phyloP scores from a whole-genome alignment of 306 rosid genomes.

The Begonia masoniana region DNA sequence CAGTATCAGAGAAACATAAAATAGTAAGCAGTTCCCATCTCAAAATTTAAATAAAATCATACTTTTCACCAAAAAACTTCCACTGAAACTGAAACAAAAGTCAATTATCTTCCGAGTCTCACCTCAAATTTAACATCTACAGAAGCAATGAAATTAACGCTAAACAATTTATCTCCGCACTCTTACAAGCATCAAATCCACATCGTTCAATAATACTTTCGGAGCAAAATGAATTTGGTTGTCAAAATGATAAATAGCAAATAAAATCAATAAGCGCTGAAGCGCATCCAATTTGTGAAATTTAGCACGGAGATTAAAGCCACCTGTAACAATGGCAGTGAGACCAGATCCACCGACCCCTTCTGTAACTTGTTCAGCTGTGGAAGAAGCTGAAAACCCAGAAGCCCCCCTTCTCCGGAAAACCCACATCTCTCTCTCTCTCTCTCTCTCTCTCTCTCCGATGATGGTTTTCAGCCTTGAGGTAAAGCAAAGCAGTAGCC shows the following conservation, averaged over 20 bases:
- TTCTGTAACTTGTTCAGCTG: conserved; percentile 58
- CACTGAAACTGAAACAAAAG: not conserved
- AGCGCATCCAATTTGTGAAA: not conserved
- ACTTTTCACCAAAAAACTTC: too few species aligned
- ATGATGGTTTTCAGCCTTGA: not conserved
- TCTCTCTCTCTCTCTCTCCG: not conserved
- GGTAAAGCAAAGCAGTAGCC: too few species aligned
- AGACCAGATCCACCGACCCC: conserved; percentile 43
- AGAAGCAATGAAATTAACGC: too few species aligned
- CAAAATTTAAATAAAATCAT: not conserved
- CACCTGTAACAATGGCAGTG: conserved; percentile 72
- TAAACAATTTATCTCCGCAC: too few species aligned
- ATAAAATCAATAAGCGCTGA: too few species aligned
- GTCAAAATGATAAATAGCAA: too few species aligned
- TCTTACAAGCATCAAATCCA: too few species aligned
- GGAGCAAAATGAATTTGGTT: too few species aligned
- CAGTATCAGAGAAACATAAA: not conserved
- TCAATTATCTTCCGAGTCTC: too few species aligned
- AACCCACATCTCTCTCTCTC: conserved; percentile 35
- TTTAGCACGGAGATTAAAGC: not conserved
- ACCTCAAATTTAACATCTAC: too few species aligned
- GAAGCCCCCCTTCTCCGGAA: conserved; percentile 41
- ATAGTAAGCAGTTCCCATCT: not conserved
- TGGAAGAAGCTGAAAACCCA: conserved; percentile 61
- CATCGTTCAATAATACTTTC: too few species aligned